These are phyloP conservation scores for Fusarium globosum DNA, from an alignment of 2,329 filamentous ascomycete genomes.

Conservation along the genomic window DNA sequence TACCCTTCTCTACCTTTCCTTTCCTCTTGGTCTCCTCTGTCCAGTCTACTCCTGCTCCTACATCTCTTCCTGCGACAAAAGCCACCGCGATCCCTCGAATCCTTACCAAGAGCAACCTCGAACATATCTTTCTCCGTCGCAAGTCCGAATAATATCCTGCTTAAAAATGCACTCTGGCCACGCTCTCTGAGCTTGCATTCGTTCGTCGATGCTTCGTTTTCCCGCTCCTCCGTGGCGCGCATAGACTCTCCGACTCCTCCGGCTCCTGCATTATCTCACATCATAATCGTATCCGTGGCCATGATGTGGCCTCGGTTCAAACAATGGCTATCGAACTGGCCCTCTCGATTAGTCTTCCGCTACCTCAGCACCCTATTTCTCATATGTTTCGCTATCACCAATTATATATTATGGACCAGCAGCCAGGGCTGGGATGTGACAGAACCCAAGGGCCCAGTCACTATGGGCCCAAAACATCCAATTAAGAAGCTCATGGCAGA, in stretches of 20 bases:
- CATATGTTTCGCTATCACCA: conserved; percentile 44
- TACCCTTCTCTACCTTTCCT: not conserved
- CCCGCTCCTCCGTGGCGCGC: conserved; percentile 37
- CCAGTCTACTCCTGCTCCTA: not conserved
- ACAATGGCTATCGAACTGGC: conserved; percentile 44
- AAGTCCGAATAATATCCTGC: conserved; percentile 18
- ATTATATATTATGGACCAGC: conserved; percentile 49
- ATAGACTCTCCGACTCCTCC: conserved; percentile 34
- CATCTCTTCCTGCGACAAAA: conserved; percentile 3
- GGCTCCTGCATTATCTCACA: conserved; percentile 21
- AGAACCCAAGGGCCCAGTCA: conserved; percentile 38
- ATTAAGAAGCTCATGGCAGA: conserved; percentile 62
- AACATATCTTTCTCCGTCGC: conserved; percentile 14
- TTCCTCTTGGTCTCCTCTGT: not conserved
- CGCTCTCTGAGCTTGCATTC: conserved; percentile 31
- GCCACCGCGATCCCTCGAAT: conserved; percentile 25
- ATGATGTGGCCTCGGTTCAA: conserved; percentile 45
- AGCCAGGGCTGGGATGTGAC: conserved; percentile 42
- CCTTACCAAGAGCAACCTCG: conserved; percentile 16
- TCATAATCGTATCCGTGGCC: conserved; percentile 23
- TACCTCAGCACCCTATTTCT: conserved; percentile 43
- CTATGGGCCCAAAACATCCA: conserved; percentile 54
- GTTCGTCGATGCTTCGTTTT: conserved; percentile 41
- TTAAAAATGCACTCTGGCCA: conserved; percentile 37
- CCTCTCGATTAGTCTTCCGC: conserved; percentile 47